These are phyloP conservation scores for Boletus sp. DNA, from an alignment of 768 basidiomycete genomes.

Conservation along the genomic window DNA sequence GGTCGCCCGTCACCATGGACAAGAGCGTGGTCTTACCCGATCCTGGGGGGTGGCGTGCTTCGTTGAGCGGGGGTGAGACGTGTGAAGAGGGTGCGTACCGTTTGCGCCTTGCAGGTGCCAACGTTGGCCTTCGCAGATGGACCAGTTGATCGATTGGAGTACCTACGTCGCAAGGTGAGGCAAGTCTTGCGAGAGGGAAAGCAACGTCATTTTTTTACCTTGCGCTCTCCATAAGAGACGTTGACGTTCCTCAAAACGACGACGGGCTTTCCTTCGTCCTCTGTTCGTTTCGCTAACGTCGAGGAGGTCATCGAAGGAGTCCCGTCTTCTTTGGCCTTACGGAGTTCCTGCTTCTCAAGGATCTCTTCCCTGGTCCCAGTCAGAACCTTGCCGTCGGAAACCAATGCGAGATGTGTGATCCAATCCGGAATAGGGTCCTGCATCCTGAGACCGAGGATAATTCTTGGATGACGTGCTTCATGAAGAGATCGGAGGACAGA, in stretches of 20 bases:
- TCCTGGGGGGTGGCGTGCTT: slow-evolving; percentile 40
- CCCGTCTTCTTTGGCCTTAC: background rate
- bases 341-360: slow-evolving; percentile 27
- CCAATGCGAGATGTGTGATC: slow-evolving; percentile 65
- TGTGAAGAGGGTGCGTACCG: slow-evolving; percentile 43
- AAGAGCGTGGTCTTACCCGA: slow-evolving; percentile 95
- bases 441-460: slow-evolving; percentile 63
- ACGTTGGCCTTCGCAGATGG: slow-evolving; percentile 73
- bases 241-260: slow-evolving; percentile 65
- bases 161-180: slow-evolving; percentile 44
- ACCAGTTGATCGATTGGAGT: slow-evolving; percentile 78
- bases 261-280: slow-evolving; percentile 38
- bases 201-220: slow-evolving; percentile 35
- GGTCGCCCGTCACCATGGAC: slow-evolving; percentile 87
- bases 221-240: slow-evolving; percentile 66
- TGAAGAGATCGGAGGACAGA: slow-evolving; percentile 57
- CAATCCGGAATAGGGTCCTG: slow-evolving; percentile 75
- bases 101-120: slow-evolving; percentile 93
- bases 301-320: background rate
- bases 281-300: background rate
- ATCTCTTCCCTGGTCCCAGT: slow-evolving; percentile 53
- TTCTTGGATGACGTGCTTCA: slow-evolving; percentile 45
- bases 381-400: slow-evolving; percentile 46
- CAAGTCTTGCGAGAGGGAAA: background rate
- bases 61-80: background rate